Evolutionary conservation across 345 rosid species (phyloP).

Genomic region (Lumnitzera littorea): DNA sequence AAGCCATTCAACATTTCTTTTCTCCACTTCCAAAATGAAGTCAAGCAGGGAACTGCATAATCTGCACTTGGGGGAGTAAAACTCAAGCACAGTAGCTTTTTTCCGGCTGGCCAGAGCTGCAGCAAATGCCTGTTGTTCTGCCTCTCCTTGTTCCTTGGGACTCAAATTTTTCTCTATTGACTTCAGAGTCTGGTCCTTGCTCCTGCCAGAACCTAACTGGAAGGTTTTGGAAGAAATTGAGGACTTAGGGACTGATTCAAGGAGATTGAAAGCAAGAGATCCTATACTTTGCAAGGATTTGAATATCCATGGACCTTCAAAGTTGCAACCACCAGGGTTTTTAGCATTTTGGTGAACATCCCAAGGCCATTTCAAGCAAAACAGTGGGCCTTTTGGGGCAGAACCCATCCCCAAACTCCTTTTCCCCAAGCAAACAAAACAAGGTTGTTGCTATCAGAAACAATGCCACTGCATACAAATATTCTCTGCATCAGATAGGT

Average conservation of each 20-base stretch:
- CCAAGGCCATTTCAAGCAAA: slow-evolving; percentile 89
- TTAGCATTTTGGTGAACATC: slow-evolving; percentile 27
- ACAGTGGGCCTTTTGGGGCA: slow-evolving; percentile 29
- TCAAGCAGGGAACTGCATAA: slow-evolving; percentile 69
- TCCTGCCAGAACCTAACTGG: slow-evolving; percentile 10
- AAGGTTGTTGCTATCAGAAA: no score
- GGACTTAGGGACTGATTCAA: slow-evolving; percentile 27
- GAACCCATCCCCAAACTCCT: slow-evolving; percentile 8
- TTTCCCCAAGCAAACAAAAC: no score
- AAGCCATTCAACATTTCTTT: slow-evolving; percentile 71
- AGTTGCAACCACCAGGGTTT: slow-evolving; percentile 36
- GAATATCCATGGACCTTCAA: slow-evolving; percentile 67
- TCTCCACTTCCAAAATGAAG: slow-evolving; percentile 63
- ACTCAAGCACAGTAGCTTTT: slow-evolving; percentile 76
- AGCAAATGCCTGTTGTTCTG: slow-evolving; percentile 83
- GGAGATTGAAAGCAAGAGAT: slow-evolving; percentile 46
- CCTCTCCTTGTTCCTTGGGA: slow-evolving; percentile 72
- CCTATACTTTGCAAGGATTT: slow-evolving; percentile 62
- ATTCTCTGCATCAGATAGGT: no score
- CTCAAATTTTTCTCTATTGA: slow-evolving; percentile 26
- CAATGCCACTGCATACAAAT: no score
- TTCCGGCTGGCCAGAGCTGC: slow-evolving; percentile 69
- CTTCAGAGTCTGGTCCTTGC: not conserved
- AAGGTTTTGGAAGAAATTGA: slow-evolving; percentile 19
- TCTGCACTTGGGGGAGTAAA: slow-evolving; percentile 86